phyloP scores from a whole-genome alignment of 495 filamentous ascomycete species.

The Penicillium silybi region DNA sequence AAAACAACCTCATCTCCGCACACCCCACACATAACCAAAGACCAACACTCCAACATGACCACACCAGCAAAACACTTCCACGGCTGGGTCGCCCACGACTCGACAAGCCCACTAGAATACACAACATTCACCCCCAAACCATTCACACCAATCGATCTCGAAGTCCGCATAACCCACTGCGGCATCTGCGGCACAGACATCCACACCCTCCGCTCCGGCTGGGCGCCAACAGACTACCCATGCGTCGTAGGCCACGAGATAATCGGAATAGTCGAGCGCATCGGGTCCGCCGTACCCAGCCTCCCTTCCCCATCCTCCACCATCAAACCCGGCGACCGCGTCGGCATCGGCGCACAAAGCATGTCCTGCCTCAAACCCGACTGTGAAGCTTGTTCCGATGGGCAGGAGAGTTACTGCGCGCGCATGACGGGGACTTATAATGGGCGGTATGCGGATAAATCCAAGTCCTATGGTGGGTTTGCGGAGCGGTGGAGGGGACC shows the following conservation, averaged over 20 bases:
- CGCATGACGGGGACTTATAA: slow-evolving; percentile 68
- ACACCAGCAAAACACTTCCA: slow-evolving; percentile 54
- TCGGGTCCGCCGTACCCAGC: slow-evolving; percentile 47
- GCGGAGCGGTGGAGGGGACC: slow-evolving; percentile 68
- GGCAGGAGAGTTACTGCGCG: slow-evolving; percentile 64
- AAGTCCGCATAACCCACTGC: slow-evolving; percentile 64
- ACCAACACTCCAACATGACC: slow-evolving; percentile 10
- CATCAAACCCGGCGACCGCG: slow-evolving; percentile 74
- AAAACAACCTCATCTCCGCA: not conserved
- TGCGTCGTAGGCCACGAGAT: slow-evolving; percentile 83
- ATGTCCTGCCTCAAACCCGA: slow-evolving; percentile 60
- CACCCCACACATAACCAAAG: not conserved
- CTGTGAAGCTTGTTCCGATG: slow-evolving; percentile 65
- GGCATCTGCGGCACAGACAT: slow-evolving; percentile 80
- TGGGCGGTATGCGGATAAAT: slow-evolving; percentile 53
- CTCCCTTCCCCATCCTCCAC: slow-evolving; percentile 49
- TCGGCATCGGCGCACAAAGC: slow-evolving; percentile 81
- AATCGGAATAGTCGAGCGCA: slow-evolving; percentile 66
- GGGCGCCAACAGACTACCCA: slow-evolving; percentile 67
- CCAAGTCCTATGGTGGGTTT: slow-evolving; percentile 65
- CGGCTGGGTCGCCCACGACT: slow-evolving; percentile 75
- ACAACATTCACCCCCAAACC: slow-evolving; percentile 71
- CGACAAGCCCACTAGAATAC: slow-evolving; percentile 68
- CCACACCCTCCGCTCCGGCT: slow-evolving; percentile 72
- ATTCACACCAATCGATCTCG: slow-evolving; percentile 71